Percentiles rank a stretch among this genome's conserved stretches.
These are phyloP conservation scores for Gnetum montanum DNA, from an alignment of 75 land plant species.

Conservation along the genomic window DNA sequence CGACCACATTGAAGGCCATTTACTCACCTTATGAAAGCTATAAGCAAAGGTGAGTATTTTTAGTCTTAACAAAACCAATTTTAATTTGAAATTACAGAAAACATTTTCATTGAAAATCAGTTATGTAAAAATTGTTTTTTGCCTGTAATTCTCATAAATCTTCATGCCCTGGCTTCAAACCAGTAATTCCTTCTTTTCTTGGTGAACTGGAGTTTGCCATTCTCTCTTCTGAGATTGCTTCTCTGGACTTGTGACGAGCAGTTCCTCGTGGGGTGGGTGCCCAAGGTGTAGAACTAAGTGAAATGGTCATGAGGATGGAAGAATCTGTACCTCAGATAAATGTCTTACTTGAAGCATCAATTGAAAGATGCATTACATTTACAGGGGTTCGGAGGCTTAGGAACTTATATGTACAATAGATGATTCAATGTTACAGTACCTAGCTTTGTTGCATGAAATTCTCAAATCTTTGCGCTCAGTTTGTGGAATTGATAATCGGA, in stretches of 20 bases:
- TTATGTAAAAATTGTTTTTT: too few species aligned
- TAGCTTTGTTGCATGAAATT: conserved; percentile 70
- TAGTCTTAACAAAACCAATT: too few species aligned
- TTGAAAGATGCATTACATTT: conserved; percentile 90
- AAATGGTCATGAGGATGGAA: conserved; percentile 95
- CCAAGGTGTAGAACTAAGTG: conserved; percentile 97
- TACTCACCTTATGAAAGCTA: too few species aligned
- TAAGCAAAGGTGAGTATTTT: too few species aligned
- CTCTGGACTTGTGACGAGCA: conserved; percentile 84
- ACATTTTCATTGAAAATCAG: too few species aligned
- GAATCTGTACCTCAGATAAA: conserved; percentile 91
- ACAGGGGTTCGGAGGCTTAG: conserved; percentile 99
- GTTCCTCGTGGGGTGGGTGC: conserved; percentile 82
- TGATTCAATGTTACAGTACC: conserved; percentile 79
- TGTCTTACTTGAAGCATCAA: conserved; percentile 77
- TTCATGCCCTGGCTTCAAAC: too few species aligned
- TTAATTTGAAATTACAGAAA: too few species aligned
- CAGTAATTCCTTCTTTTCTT: too few species aligned
- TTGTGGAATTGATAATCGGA: conserved; percentile 67
- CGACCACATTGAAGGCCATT: too few species aligned
- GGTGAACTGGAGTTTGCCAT: conserved; percentile 88
- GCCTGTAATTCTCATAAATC: too few species aligned
- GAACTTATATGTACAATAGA: conserved; percentile 78
- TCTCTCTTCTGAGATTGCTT: conserved; percentile 55
- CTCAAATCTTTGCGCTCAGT: conserved; percentile 77